Evolutionary conservation across 2,329 filamentous ascomycete species (phyloP).

Genomic region (Lachnellula occidentalis): DNA sequence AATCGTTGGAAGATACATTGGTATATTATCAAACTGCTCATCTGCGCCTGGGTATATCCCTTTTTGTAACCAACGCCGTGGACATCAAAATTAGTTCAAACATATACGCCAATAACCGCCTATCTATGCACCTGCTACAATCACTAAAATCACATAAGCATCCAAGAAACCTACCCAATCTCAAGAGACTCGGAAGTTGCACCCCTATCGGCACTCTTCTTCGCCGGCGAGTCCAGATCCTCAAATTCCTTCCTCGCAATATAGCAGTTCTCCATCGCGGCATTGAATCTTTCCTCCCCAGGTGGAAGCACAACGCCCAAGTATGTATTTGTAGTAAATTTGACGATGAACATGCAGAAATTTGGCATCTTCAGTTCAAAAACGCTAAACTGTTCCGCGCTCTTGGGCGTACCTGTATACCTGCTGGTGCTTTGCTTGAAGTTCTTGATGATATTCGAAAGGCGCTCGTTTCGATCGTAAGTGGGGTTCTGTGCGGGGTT

Average conservation of each 20-base stretch:
- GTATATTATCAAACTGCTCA: no score
- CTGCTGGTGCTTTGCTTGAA: slow-evolving; percentile 83
- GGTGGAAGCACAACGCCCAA: slow-evolving; percentile 88
- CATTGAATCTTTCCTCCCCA: slow-evolving; percentile 86
- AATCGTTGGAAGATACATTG: no score
- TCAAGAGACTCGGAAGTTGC: slow-evolving; percentile 12
- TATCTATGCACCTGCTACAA: background rate
- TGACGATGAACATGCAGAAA: slow-evolving; percentile 92
- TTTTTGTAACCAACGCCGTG: background rate
- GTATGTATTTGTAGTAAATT: slow-evolving; percentile 97
- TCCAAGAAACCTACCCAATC: background rate
- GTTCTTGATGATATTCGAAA: slow-evolving; percentile 96
- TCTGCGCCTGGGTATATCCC: background rate
- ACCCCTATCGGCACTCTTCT: slow-evolving; percentile 26
- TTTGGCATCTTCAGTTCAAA: slow-evolving; percentile 74
- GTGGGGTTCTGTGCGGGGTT: slow-evolving; percentile 66
- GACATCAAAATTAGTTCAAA: no score
- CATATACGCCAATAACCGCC: no score
- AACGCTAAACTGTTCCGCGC: slow-evolving; percentile 73
- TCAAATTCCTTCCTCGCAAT: slow-evolving; percentile 79
- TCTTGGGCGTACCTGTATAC: slow-evolving; percentile 74
- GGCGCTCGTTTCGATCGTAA: slow-evolving; percentile 86
- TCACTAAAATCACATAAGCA: background rate
- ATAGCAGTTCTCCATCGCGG: slow-evolving; percentile 83
- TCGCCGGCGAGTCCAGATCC: slow-evolving; percentile 51